Evolutionary conservation across 2,329 filamentous ascomycete genomes (phyloP).

Genomic region (Pseudopithomyces chartarum): DNA sequence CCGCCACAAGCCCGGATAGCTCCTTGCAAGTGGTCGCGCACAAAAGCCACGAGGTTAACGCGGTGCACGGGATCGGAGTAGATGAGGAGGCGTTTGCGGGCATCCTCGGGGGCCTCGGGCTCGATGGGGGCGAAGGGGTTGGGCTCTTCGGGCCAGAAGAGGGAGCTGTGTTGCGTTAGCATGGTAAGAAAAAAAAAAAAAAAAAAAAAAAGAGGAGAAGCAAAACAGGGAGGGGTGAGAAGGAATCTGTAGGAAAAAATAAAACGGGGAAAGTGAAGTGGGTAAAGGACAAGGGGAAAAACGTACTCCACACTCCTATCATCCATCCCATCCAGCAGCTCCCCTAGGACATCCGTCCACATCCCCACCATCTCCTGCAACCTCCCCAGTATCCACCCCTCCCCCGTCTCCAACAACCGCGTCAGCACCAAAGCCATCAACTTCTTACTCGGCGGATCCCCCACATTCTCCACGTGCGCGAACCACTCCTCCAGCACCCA

Average conservation of each 20-base stretch:
- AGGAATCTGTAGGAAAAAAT: not conserved
- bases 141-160: conserved; percentile 49
- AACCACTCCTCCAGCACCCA: conserved; percentile 68
- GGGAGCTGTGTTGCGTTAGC: conserved; percentile 36
- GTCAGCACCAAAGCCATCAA: conserved; percentile 75
- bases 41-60: conserved; percentile 67
- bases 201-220: not conserved
- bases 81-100: conserved; percentile 55
- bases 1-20: conserved; percentile 67
- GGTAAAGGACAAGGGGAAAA: not conserved
- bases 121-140: conserved; percentile 25
- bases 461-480: conserved; percentile 69
- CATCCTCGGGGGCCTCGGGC: conserved; percentile 53
- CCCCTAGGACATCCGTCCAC: conserved; percentile 73
- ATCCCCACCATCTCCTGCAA: conserved; percentile 76
- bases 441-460: conserved; percentile 69
- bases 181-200: not conserved
- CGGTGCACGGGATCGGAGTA: conserved; percentile 70
- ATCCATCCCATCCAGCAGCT: conserved; percentile 66
- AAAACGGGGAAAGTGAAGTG: not conserved
- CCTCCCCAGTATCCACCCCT: conserved; percentile 61
- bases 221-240: conserved; percentile 6
- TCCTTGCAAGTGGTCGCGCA: conserved; percentile 64
- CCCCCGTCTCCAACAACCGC: conserved; percentile 68
- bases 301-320: conserved; percentile 48